Evolutionary conservation across 1,139 yeast species (phyloP).

Genomic region (Waltiozyma sp.): DNA sequence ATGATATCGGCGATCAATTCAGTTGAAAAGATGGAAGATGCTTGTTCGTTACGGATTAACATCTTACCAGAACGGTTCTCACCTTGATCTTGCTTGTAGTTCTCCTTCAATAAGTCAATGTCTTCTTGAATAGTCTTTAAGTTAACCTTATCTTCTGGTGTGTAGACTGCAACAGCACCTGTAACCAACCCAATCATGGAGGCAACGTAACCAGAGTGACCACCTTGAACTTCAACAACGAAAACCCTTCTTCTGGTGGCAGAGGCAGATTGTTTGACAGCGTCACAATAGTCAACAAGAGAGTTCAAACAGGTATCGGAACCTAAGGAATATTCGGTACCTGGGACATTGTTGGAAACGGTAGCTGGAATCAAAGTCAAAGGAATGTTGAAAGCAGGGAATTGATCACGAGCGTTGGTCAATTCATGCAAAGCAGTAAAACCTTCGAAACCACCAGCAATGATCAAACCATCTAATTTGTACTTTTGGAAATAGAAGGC

Average conservation of each 20-base stretch:
- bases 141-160: slow-evolving; percentile 60
- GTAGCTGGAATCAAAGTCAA: slow-evolving; percentile 77
- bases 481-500: slow-evolving; percentile 70
- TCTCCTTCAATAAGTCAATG: slow-evolving; percentile 46
- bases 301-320: slow-evolving; percentile 71
- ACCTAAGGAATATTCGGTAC: slow-evolving; percentile 72
- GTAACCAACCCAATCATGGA: slow-evolving; percentile 56
- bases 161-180: slow-evolving; percentile 68
- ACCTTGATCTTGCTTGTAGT: slow-evolving; percentile 66
- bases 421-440: slow-evolving; percentile 58
- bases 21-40: slow-evolving; percentile 74
- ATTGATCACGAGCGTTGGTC: slow-evolving; percentile 47
- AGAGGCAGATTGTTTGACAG: slow-evolving; percentile 68
- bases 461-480: slow-evolving; percentile 59
- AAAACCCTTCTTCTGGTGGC: slow-evolving; percentile 71
- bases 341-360: slow-evolving; percentile 75
- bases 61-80: slow-evolving; percentile 70
- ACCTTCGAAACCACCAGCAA: slow-evolving; percentile 79
- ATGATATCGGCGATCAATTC: slow-evolving; percentile 74
- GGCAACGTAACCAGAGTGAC: slow-evolving; percentile 72
- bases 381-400: slow-evolving; percentile 67
- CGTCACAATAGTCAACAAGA: slow-evolving; percentile 67
- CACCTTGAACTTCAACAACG: slow-evolving; percentile 82
- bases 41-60: slow-evolving; percentile 74
- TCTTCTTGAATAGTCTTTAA: slow-evolving; percentile 52